phyloP scores from a whole-genome alignment of 129 eudicot genomes.

The Cynara cardunculus region DNA sequence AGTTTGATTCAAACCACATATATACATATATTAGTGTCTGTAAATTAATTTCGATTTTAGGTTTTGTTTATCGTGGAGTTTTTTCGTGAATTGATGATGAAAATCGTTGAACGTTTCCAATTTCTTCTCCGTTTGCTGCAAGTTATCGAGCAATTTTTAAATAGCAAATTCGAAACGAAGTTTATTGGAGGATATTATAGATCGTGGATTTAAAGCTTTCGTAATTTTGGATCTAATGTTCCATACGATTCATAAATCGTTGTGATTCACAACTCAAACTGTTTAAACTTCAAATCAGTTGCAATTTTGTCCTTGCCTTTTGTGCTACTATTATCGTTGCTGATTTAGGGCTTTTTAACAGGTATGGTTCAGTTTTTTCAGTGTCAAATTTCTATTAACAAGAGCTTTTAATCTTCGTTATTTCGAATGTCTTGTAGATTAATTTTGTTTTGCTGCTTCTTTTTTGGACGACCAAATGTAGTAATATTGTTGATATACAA shows the following conservation, averaged over 20 bases:
- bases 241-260: not conserved
- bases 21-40: not conserved
- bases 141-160: not conserved
- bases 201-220: not conserved
- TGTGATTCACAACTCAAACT: not conserved
- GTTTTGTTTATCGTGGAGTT: not conserved
- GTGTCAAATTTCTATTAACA: not conserved
- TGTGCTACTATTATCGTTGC: not conserved
- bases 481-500: not conserved
- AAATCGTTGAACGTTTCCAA: not conserved
- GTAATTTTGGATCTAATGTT: not conserved
- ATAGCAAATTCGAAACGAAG: not conserved
- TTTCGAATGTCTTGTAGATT: not conserved
- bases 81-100: constrained; percentile 4
- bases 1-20: not conserved
- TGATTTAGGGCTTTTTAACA: not conserved
- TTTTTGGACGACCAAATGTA: not conserved
- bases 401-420: not conserved
- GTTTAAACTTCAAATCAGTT: not conserved
- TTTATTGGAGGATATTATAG: not conserved
- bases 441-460: not conserved
- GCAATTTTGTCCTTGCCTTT: not conserved
- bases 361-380: not conserved
- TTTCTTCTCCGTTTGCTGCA: not conserved
- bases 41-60: constrained; percentile 2